These are phyloP conservation scores for Cercophora newfieldiana DNA, from an alignment of 495 filamentous ascomycete species.

Conservation along the genomic window DNA sequence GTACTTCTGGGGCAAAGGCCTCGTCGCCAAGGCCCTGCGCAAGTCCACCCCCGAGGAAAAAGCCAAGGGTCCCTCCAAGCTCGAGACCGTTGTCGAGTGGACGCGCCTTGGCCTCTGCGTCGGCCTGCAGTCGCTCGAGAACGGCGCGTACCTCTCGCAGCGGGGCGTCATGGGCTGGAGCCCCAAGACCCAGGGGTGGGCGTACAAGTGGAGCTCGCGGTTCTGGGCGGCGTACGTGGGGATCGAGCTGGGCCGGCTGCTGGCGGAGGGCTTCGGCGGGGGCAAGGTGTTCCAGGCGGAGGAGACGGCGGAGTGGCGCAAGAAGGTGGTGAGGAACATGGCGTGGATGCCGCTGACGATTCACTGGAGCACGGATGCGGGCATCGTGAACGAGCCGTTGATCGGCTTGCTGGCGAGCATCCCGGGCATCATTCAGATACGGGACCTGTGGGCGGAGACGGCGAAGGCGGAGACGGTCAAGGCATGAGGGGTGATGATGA, in stretches of 20 bases:
- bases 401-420: conserved; percentile 67
- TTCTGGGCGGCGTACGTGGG: conserved; percentile 79
- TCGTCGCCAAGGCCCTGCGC: conserved; percentile 38
- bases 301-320: conserved; percentile 47
- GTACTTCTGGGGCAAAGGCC: conserved; percentile 67
- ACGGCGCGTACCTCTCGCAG: conserved; percentile 71
- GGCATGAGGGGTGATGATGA: conserved; percentile 1
- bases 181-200: conserved; percentile 51
- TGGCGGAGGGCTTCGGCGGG: conserved; percentile 46
- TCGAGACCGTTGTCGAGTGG: conserved; percentile 55
- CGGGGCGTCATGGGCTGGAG: conserved; percentile 67
- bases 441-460: conserved; percentile 61
- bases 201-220: conserved; percentile 72
- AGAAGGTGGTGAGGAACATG: conserved; percentile 47
- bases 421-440: conserved; percentile 65
- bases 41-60: conserved; percentile 17
- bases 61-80: conserved; percentile 32
- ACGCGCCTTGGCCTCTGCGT: conserved; percentile 68
- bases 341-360: conserved; percentile 62
- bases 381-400: conserved; percentile 56
- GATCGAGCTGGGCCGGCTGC: conserved; percentile 69
- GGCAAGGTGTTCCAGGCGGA: conserved; percentile 42
- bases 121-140: conserved; percentile 78
- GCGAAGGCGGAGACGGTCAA: conserved; percentile 25
- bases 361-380: conserved; percentile 80